Conservation (phyloP, 2,329 filamentous ascomycete genomes). For the Polychaeton citri region DNA sequence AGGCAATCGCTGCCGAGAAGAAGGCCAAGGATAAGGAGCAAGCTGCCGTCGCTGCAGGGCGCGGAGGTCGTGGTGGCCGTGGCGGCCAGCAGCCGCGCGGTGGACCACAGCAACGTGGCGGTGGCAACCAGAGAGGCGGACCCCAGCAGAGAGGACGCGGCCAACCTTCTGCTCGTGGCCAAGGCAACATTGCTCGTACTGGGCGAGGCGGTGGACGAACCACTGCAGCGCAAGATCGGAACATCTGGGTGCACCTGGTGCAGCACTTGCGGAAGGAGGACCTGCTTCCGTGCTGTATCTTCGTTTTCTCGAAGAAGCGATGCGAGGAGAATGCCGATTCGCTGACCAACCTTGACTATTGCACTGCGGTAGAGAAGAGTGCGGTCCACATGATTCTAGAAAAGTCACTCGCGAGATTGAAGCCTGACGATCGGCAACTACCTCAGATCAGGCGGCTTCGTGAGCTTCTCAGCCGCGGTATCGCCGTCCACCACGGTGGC, state of each 20-base stretch:
- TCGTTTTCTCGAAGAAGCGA: constrained; percentile 95
- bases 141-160: constrained; percentile 42
- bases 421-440: constrained; percentile 76
- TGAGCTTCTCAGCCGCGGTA: constrained; percentile 73
- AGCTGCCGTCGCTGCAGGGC: constrained; percentile 33
- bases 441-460: constrained; percentile 83
- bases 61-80: constrained; percentile 38
- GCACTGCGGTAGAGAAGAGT: constrained; percentile 86
- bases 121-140: constrained; percentile 31
- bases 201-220: constrained; percentile 77
- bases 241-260: constrained; percentile 90
- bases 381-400: constrained; percentile 96
- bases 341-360: constrained; percentile 88
- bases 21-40: constrained; percentile 34
- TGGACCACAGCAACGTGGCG: constrained; percentile 32
- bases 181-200: constrained; percentile 79
- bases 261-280: constrained; percentile 79
- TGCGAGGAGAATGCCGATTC: constrained; percentile 97
- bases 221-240: constrained; percentile 86
- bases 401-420: constrained; percentile 80
- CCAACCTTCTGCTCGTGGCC: constrained; percentile 41
- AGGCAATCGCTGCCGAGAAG: constrained; percentile 42
- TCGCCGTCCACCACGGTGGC: constrained; percentile 93
- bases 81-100: constrained; percentile 42
- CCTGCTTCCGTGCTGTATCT: constrained; percentile 85